phyloP scores from a whole-genome alignment of 257 asterid species.

The Voacanga thouarsii region DNA sequence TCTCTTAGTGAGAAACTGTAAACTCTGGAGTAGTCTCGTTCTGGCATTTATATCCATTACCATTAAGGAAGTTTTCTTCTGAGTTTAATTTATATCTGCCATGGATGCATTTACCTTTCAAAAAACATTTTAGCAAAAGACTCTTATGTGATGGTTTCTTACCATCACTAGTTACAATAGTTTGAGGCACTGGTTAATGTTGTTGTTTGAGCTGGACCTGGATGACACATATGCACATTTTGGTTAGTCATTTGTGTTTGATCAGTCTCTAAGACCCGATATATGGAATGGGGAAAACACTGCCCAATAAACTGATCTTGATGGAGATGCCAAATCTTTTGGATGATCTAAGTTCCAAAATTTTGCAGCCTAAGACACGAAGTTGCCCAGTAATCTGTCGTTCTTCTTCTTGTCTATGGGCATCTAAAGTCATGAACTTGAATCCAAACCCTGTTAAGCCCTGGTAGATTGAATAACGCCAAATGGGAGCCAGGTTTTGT shows the following conservation, averaged over 20 bases:
- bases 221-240: not conserved
- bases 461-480: not conserved
- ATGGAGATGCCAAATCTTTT: not conserved
- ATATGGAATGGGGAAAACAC: not conserved
- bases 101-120: not conserved
- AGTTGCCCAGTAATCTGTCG: not conserved
- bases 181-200: not conserved
- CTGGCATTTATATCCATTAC: not conserved
- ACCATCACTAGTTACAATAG: not conserved
- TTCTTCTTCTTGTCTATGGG: not conserved
- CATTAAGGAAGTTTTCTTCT: not conserved
- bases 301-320: not conserved
- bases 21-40: not conserved
- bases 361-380: not conserved
- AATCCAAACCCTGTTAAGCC: not conserved
- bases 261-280: not conserved
- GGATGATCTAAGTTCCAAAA: not conserved
- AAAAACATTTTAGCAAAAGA: not conserved
- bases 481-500: not conserved
- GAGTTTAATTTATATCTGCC: not conserved
- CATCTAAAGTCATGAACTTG: not conserved
- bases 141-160: not conserved
- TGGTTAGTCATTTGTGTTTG: not conserved
- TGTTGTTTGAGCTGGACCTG: not conserved
- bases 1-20: not conserved